Conservation (phyloP, 1,284 basidiomycete genomes). For the Gomphus sp. region DNA sequence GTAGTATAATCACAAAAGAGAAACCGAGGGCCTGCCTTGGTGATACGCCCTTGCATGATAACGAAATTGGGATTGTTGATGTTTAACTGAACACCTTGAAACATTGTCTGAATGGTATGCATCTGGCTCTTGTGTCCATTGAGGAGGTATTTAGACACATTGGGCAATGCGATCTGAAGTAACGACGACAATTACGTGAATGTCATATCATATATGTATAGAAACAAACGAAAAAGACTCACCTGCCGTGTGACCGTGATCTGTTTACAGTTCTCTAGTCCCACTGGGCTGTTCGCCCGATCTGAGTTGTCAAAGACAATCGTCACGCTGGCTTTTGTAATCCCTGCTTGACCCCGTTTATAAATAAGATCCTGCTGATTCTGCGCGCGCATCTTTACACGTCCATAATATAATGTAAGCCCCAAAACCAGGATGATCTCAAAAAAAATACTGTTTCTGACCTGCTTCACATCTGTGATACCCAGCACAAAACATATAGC, state of each 20-base stretch:
- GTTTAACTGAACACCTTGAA: conserved; percentile 97
- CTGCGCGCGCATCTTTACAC: conserved; percentile 77
- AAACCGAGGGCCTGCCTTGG: conserved; percentile 47
- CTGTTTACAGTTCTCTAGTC: conserved; percentile 76
- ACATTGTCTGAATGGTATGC: conserved; percentile 83
- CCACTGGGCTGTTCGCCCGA: conserved; percentile 75
- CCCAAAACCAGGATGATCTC: neutral
- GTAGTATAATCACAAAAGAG: neutral
- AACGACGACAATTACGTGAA: neutral
- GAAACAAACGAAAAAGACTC: too few relatives aligned
- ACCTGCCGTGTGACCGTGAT: conserved; percentile 98
- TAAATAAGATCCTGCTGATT: conserved; percentile 98
- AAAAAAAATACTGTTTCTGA: conserved; percentile 22
- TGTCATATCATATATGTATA: too few relatives aligned
- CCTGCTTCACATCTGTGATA: conserved; percentile 87
- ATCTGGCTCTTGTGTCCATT: conserved; percentile 96
- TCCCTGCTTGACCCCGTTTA: conserved; percentile 94
- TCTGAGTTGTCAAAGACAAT: conserved; percentile 99
- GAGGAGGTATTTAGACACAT: conserved; percentile 92
- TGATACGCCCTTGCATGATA: conserved; percentile 98
- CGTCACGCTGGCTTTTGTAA: conserved; percentile 96
- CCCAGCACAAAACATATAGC: conserved; percentile 97
- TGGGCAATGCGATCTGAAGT: conserved; percentile 80
- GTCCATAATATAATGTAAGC: neutral
- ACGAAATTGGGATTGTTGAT: conserved; percentile 99